Evolutionary conservation across 148 eudicot species (phyloP), one percentile per base, ranked within the genome.

Genomic region (Cornus florida): DNA sequence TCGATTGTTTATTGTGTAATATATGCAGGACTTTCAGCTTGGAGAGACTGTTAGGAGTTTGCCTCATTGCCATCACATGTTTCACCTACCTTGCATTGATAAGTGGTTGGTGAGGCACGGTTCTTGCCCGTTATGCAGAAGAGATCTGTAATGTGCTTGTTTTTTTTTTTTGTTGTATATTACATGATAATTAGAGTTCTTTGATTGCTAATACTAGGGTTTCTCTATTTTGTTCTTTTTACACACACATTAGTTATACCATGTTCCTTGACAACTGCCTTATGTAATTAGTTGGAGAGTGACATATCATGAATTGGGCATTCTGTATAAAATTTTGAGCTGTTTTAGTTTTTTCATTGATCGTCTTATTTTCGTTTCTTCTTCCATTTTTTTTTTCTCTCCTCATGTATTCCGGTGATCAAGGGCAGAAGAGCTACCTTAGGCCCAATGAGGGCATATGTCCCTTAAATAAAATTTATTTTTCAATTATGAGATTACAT

Each of bases 81-180:
- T 95, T 85, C 98, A 95, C 86, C 92, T 91, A 78, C 97, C 98
- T 38, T 95, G 97, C 92, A 95, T 95, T 35, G 98, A 95, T 78
- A 92, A 91, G 81, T 95, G 98, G 98, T 87, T 95, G 80, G 82
- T 93, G 75, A 93, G 93, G 84, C 98, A 93, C 46, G 94, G 89
- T 69, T 95, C 98, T 67, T 95, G 98, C 89, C 98, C 98, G 8
- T 78, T 95, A 78, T 95, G 98, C 90, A 84, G 98, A 88, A 89
- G 98, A 74, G 97, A 95, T 84, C 85, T 95, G 86, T 95, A 85
- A 85, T 70, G 32, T 4, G 19, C 22, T 41, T 60, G 31, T 64
- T 59, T 78, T 70, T 2, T 35, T 35, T 35, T 35, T 35, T 35
- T 28, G 0, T 48, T 87, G 93, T 89, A 83, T 75, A 87, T 79